Conservation (phyloP, 129 eudicot species). For the Tagetes patula region DNA sequence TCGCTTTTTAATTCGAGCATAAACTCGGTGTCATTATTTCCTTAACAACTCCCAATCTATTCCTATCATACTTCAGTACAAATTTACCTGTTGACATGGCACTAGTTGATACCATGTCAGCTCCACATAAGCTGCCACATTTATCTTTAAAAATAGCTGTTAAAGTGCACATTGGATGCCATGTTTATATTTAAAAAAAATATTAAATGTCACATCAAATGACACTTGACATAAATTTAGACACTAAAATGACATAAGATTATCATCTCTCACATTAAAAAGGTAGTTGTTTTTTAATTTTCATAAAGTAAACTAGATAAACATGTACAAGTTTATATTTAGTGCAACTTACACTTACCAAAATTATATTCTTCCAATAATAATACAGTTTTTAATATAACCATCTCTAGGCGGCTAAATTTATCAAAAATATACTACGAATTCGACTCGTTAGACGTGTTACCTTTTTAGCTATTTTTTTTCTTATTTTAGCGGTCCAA, state of each 20-base stretch:
- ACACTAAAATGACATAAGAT: neutral
- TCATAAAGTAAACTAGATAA: neutral
- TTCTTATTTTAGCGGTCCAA: neutral
- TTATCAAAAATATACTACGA: neutral
- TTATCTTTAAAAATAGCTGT: neutral
- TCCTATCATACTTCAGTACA: neutral
- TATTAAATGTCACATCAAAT: conserved; percentile 9
- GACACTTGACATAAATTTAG: neutral
- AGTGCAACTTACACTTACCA: neutral
- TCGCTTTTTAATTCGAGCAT: neutral
- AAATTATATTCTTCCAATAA: neutral
- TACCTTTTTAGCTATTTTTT: neutral
- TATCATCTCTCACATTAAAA: too few species aligned
- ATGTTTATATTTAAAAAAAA: neutral
- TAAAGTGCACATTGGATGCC: conserved; percentile 14
- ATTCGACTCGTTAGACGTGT: neutral
- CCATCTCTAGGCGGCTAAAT: neutral
- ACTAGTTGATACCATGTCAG: neutral
- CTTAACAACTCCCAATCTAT: neutral
- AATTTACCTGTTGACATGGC: neutral
- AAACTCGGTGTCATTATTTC: neutral
- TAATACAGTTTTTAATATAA: neutral
- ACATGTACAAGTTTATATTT: neutral
- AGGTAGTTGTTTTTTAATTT: too few species aligned
- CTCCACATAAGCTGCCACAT: neutral